Conservation (phyloP, 441 rosid species). For the Flueggea neowawraea region DNA sequence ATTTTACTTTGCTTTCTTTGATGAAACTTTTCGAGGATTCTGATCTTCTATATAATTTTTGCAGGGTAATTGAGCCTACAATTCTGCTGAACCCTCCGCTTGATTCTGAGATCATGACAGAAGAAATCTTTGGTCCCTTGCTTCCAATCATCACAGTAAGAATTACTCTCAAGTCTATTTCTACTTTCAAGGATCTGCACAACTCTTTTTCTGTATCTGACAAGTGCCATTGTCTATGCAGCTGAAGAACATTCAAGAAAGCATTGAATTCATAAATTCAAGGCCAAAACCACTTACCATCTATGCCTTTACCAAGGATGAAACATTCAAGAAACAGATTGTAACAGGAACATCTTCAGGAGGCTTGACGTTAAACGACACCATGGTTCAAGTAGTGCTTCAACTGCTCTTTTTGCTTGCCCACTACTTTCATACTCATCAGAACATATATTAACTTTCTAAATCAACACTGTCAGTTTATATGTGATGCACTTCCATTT, state of each 20-base stretch:
- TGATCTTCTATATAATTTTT: not conserved
- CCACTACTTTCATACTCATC: not conserved
- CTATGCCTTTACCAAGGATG: constrained; percentile 74
- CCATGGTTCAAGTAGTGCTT: constrained; percentile 51
- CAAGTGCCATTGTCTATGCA: constrained; percentile 15
- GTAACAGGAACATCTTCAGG: constrained; percentile 77
- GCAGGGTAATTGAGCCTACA: constrained; percentile 79
- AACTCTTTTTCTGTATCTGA: too few relatives aligned
- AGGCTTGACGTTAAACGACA: constrained; percentile 65
- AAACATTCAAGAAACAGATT: constrained; percentile 55
- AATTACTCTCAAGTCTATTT: not conserved
- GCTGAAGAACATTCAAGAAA: constrained; percentile 71
- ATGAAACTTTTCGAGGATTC: not conserved
- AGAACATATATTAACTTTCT: not conserved
- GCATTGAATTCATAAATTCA: constrained; percentile 67
- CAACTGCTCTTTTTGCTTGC: not conserved
- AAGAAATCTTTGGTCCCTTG: constrained; percentile 90
- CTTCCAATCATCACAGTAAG: constrained; percentile 85
- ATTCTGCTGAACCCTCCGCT: constrained; percentile 86
- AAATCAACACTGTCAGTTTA: constrained; percentile 34
- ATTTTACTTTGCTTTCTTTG: not conserved
- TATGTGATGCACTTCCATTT: constrained; percentile 68
- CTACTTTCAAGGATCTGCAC: not conserved
- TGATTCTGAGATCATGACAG: constrained; percentile 79
- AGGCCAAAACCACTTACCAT: constrained; percentile 72